These are phyloP conservation scores for Euphorbia tirucalli DNA, from an alignment of 345 rosid species.

Conservation along the genomic window DNA sequence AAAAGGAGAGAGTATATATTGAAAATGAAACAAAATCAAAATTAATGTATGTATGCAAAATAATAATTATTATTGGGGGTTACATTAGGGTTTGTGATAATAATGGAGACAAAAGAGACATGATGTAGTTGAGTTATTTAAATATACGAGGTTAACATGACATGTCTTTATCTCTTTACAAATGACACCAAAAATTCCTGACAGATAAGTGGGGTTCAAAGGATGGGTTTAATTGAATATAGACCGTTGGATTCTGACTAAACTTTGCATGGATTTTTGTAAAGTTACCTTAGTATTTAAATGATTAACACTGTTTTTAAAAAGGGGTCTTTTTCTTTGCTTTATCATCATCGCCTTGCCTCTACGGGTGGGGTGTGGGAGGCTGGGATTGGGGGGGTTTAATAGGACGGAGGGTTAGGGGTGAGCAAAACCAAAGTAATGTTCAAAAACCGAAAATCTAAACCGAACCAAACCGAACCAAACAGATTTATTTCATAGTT, in stretches of 20 bases:
- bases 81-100: neutral
- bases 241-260: slow-evolving; percentile 6
- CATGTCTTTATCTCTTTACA: slow-evolving; percentile 1
- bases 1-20: too few relatives aligned
- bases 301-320: neutral
- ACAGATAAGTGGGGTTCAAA: too few relatives aligned
- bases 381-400: too few relatives aligned
- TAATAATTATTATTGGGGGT: too few relatives aligned
- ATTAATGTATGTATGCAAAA: too few relatives aligned
- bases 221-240: neutral
- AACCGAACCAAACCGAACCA: too few relatives aligned
- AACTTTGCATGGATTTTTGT: neutral
- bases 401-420: too few relatives aligned
- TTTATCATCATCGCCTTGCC: neutral
- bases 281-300: slow-evolving; percentile 4
- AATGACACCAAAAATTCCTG: slow-evolving; percentile 8
- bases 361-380: too few relatives aligned
- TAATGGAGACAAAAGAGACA: neutral
- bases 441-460: too few relatives aligned
- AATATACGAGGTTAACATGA: slow-evolving; percentile 12
- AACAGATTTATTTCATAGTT: too few relatives aligned
- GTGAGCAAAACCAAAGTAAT: too few relatives aligned
- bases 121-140: neutral
- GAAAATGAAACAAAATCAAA: too few relatives aligned
- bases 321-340: neutral